Evolutionary conservation across 2,329 filamentous ascomycete species (phyloP), one percentile per base, ranked within the genome.

Genomic region (Trichoderma sp.): DNA sequence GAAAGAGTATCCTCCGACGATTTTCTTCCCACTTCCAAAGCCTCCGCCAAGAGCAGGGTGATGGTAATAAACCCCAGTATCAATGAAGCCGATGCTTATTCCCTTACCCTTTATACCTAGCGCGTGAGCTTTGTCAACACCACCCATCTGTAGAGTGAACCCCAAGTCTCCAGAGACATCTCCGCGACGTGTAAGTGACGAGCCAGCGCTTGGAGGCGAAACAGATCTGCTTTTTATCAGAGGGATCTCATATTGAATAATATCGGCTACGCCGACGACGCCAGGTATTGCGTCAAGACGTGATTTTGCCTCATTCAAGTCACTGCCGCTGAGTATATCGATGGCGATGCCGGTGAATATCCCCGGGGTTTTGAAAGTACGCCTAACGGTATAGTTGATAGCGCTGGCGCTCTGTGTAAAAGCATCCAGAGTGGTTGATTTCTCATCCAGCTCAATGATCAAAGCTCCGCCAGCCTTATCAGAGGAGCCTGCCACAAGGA

Each of bases 51-150:
- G 59, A 26, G 59, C 59, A 34, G 59, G 59, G 14, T 61, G 59
- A n/a, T 61, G 18, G 30, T 61, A 61, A 51, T 61, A 61, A 61
- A 61, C 24, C 4, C 59, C 59, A 24, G 59, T 61, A 51, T 61
- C 59, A 26, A 61, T 32, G n/a, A 61, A 61, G 7, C 43, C 59
- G 18, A 61, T 61, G 4, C 32, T 61, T 7, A 61, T 30, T 18
- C 59, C 59, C 28, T 61, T 26, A 3, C 59, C 59, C n/a, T 51
- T 61, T 3, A 32, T 21, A 16, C 59, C 59, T 21, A 28, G 13
- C 11, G 59, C 39, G 34, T 61, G 59, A 21, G 28, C 28, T 61
- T 61, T 61, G n/a, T 61, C 59, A 24, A 61, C 43, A 13, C 59
- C 59, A 5, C 59, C 59, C 59, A 61, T 61, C 26, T 43, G 39